Evolutionary conservation across 345 rosid species (phyloP).

Genomic region (Anacardium occidentale): DNA sequence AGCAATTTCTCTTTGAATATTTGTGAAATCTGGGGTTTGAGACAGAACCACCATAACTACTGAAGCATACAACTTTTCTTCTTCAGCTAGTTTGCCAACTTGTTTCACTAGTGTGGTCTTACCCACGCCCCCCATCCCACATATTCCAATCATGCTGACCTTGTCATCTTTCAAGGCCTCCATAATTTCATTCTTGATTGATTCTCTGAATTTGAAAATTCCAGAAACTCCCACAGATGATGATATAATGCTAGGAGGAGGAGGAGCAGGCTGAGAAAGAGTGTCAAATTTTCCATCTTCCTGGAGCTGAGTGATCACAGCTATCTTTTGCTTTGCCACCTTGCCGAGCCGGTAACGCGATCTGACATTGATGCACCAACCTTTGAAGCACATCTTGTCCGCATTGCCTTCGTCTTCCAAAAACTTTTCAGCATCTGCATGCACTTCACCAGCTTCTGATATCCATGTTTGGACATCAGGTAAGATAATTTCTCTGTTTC

Average conservation of each 20-base stretch:
- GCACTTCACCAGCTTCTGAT: background rate
- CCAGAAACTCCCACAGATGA: too few relatives aligned
- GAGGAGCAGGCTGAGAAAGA: background rate
- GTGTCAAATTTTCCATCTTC: background rate
- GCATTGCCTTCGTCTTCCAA: background rate
- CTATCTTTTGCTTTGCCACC: background rate
- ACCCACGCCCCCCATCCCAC: too few relatives aligned
- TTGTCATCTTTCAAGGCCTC: too few relatives aligned
- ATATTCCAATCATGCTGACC: too few relatives aligned
- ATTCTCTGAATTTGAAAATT: too few relatives aligned
- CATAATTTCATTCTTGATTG: too few relatives aligned
- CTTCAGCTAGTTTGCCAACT: too few relatives aligned
- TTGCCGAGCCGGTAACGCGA: background rate
- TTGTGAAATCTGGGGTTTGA: too few relatives aligned
- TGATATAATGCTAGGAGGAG: background rate
- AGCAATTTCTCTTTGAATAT: too few relatives aligned
- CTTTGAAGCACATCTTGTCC: background rate
- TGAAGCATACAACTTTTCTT: too few relatives aligned
- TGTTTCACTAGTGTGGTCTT: too few relatives aligned
- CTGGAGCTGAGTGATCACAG: background rate
- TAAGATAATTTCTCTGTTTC: background rate
- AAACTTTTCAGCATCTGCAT: background rate
- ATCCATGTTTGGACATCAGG: background rate
- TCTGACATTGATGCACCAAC: background rate
- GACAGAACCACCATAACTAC: too few relatives aligned